Conservation (phyloP, 768 basidiomycete species). For the Lepiota brunneoincarnata region DNA sequence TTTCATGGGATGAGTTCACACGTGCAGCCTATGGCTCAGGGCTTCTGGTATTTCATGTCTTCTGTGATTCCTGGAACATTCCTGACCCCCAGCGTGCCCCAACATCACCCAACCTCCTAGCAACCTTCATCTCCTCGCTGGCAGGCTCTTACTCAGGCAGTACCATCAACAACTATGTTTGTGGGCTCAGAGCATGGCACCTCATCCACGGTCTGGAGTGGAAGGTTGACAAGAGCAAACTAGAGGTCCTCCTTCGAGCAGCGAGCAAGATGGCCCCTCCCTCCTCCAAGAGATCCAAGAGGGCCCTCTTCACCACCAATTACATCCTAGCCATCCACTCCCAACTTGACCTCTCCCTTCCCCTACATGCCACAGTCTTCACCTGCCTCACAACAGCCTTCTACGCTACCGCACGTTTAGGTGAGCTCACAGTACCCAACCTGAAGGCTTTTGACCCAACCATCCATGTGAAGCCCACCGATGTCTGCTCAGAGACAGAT, state of each 20-base stretch:
- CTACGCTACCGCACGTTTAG: slow-evolving; percentile 13
- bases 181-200: slow-evolving; percentile 32
- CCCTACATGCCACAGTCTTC: slow-evolving; percentile 24
- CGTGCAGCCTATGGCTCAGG: slow-evolving; percentile 28
- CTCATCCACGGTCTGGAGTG: slow-evolving; percentile 22
- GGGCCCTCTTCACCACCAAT: slow-evolving; percentile 13
- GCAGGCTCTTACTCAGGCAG: slow-evolving; percentile 18
- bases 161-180: slow-evolving; percentile 20
- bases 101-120: slow-evolving; percentile 16
- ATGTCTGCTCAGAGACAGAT: slow-evolving; percentile 11
- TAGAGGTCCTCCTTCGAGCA: slow-evolving; percentile 10
- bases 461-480: slow-evolving; percentile 10
- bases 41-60: slow-evolving; percentile 31
- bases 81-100: slow-evolving; percentile 26
- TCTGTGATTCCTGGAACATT: slow-evolving; percentile 25
- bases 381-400: slow-evolving; percentile 26
- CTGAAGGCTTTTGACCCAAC: slow-evolving; percentile 16
- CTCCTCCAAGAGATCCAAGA: slow-evolving; percentile 12
- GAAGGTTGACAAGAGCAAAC: slow-evolving; percentile 8
- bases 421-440: slow-evolving; percentile 23
- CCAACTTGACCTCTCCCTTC: slow-evolving; percentile 14
- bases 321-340: slow-evolving; percentile 8
- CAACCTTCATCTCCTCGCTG: slow-evolving; percentile 24
- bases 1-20: slow-evolving; percentile 22
- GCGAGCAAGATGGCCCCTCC: slow-evolving; percentile 13